Evolutionary conservation across 352 stramenopile species (phyloP), one percentile per base, ranked within the genome.

Genomic region (Phytophthora melonis): DNA sequence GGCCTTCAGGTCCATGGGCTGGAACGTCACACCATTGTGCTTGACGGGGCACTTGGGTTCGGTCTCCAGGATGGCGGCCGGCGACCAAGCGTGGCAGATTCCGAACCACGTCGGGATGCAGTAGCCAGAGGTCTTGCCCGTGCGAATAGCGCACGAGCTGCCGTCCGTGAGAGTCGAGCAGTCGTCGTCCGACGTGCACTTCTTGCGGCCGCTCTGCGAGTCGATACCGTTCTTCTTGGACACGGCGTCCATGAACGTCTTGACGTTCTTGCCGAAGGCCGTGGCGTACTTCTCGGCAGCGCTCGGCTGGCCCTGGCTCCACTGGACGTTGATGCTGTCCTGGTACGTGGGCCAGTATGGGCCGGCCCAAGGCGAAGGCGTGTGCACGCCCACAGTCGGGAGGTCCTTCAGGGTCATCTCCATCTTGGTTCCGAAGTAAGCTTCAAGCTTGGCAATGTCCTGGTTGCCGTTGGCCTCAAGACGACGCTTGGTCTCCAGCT

Each of bases 1-100:
- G 6, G 25, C 52, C 52, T 41, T 58, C 3, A 58, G 4, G 25
- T 58, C 62, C 57, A 83, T 65, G 4, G 71, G 62, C 11, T 83
- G 68, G 39, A 83, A 83, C 6, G 67, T 78, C n/a, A 83, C 65
- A 3, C 73, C 77, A 47, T 83, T 83, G 39, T 67, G n/a, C 25
- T 39, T 71, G 23, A 81, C 77, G 1, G 74, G 59, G 25, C 77
- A 83, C 10, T 72, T 62, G 34, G 77, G 77, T 41, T 83, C 77
- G 16, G 32, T 49, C 34, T 83, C 77, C 0, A 77, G 34, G 3
- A 83, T 68, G 10, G 77, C 66, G 14, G 74, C 77, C 9, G 75
- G 73, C 2, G 77, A 47, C 72, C 72, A 83, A 4, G 77, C 77
- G 52, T 83, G 69, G 45, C 73, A 83, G 36, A 83, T 76, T 2